A percentile compares a stretch with the other conserved stretches of the same genome.
Evolutionary conservation across 345 rosid genomes (phyloP).

Genomic region (Populus davidiana): DNA sequence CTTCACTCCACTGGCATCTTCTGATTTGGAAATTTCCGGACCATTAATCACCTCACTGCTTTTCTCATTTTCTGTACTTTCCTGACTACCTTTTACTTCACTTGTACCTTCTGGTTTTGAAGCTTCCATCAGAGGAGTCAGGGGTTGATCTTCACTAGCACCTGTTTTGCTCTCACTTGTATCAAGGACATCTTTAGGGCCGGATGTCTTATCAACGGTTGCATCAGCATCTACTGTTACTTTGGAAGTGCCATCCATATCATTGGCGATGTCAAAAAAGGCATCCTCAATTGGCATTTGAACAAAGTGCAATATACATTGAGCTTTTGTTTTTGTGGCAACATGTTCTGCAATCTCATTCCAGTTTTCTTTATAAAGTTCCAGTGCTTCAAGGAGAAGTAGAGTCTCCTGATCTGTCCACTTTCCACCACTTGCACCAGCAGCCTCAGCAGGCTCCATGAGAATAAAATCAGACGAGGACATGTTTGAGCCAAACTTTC

Average conservation of each 20-base stretch:
- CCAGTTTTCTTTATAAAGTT: slow-evolving; percentile 95
- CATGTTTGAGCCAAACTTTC: slow-evolving; percentile 89
- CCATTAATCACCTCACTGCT: slow-evolving; percentile 30
- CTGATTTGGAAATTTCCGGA: slow-evolving; percentile 40
- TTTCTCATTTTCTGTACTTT: slow-evolving; percentile 43
- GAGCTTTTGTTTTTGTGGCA: slow-evolving; percentile 94
- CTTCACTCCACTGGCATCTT: slow-evolving; percentile 40
- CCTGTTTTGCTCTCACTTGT: slow-evolving; percentile 43
- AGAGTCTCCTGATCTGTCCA: slow-evolving; percentile 99
- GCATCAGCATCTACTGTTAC: slow-evolving; percentile 43
- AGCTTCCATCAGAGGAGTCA: slow-evolving; percentile 42
- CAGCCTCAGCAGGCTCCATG: slow-evolving; percentile 89
- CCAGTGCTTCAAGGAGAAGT: slow-evolving; percentile 95
- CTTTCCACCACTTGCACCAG: slow-evolving; percentile 77
- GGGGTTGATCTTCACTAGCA: slow-evolving; percentile 43
- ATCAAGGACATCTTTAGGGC: slow-evolving; percentile 51
- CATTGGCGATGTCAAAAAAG: slow-evolving; percentile 53
- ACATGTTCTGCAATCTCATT: slow-evolving; percentile 99
- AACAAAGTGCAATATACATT: slow-evolving; percentile 94
- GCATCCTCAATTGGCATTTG: slow-evolving; percentile 97
- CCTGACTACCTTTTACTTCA: slow-evolving; percentile 41
- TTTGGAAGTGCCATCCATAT: slow-evolving; percentile 40
- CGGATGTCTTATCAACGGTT: slow-evolving; percentile 35
- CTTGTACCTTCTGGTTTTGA: slow-evolving; percentile 50
- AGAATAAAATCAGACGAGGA: slow-evolving; percentile 90